Conservation (phyloP, 2,329 filamentous ascomycete genomes). For the Chaetomiaceae sp. region DNA sequence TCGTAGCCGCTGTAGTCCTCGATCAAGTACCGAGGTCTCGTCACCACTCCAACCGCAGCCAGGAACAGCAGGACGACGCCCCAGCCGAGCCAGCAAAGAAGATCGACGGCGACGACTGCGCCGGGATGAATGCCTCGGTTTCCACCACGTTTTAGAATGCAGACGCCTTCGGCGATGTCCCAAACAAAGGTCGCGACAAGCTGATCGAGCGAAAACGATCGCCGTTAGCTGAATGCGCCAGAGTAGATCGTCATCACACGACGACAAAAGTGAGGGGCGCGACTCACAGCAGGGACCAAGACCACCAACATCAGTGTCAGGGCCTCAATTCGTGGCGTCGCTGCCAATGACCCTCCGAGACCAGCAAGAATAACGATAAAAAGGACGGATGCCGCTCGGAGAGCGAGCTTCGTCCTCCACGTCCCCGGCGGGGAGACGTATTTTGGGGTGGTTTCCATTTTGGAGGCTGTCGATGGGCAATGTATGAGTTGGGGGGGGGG, state of each 20-base stretch:
- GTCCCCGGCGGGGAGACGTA: constrained; percentile 14
- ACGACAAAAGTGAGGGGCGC: background rate
- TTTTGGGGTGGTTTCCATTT: constrained; percentile 7
- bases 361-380: constrained; percentile 1
- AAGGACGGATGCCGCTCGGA: background rate
- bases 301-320: background rate
- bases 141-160: constrained; percentile 11
- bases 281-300: constrained; percentile 3
- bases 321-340: background rate
- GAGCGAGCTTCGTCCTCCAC: constrained; percentile 11
- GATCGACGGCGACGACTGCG: constrained; percentile 25
- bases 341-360: background rate
- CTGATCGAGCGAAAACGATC: background rate
- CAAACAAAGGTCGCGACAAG: constrained; percentile 4
- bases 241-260: too few relatives aligned
- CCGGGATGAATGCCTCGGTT: constrained; percentile 30
- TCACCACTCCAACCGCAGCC: background rate
- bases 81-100: constrained; percentile 17
- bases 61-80: background rate
- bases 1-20: background rate
- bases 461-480: background rate
- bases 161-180: constrained; percentile 13
- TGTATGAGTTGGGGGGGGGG: too few relatives aligned
- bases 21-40: background rate
- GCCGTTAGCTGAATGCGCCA: background rate